A percentile compares a stretch with the other conserved stretches of the same genome.
These are phyloP conservation scores for Hymenoscyphus fraxineus DNA, from an alignment of 2,329 filamentous ascomycete species.

Conservation along the genomic window DNA sequence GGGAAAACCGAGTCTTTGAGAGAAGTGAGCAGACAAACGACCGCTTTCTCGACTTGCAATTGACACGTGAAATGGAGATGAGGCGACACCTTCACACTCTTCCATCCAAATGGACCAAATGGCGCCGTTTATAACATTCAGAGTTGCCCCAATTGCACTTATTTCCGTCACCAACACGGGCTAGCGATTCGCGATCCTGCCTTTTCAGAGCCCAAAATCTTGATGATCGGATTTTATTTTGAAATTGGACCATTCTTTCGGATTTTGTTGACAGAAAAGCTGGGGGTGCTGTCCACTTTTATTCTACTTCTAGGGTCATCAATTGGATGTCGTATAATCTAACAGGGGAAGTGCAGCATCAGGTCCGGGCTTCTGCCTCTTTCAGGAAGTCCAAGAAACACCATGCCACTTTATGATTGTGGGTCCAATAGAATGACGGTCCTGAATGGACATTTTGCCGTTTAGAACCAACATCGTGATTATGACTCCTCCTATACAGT, in stretches of 20 bases:
- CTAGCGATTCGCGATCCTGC: not conserved
- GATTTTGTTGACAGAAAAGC: not conserved
- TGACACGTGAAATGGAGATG: slow-evolving; percentile 3
- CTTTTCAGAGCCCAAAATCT: not conserved
- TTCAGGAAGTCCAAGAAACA: not conserved
- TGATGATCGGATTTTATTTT: not conserved
- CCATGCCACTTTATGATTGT: not conserved
- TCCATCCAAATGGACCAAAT: not conserved
- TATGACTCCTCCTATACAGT: too few species aligned
- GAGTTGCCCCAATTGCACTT: not conserved
- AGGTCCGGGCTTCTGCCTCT: not conserved
- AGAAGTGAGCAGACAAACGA: not conserved
- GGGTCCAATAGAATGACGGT: not conserved
- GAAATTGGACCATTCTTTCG: not conserved
- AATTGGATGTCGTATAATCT: slow-evolving; percentile 2
- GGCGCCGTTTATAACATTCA: not conserved
- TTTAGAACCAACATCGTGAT: not conserved
- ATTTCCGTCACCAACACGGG: not conserved
- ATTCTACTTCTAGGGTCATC: not conserved
- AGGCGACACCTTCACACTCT: not conserved
- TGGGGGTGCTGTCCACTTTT: slow-evolving; percentile 3
- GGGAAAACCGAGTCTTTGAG: not conserved
- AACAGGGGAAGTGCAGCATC: not conserved
- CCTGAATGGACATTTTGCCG: not conserved
- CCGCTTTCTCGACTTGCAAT: not conserved